A percentile compares a stretch with the other conserved stretches of the same genome.
phyloP scores from a whole-genome alignment of 2,329 filamentous ascomycete species.

The Fusarium sp. region DNA sequence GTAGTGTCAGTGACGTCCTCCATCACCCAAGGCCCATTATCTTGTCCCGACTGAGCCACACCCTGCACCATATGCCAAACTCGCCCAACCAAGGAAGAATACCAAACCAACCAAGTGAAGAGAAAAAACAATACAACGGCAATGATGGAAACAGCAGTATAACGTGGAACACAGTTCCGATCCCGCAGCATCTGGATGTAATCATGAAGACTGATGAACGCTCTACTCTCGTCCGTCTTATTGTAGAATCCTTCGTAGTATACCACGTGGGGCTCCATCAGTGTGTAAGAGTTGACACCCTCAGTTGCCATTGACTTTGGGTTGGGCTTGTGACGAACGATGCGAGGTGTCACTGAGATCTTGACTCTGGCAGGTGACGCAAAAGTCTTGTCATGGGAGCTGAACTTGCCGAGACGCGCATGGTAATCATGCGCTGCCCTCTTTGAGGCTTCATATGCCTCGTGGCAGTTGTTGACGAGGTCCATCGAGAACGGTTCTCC shows the following conservation, averaged over 20 bases:
- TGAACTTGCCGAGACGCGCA: neutral
- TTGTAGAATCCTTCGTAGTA: slow-evolving; percentile 47
- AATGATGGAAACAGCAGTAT: slow-evolving; percentile 29
- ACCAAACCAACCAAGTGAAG: slow-evolving; percentile 2
- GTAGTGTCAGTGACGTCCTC: neutral
- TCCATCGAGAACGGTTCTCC: slow-evolving; percentile 43
- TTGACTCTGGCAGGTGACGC: slow-evolving; percentile 47
- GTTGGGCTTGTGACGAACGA: slow-evolving; percentile 40
- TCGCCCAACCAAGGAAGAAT: slow-evolving; percentile 13
- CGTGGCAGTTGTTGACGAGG: slow-evolving; percentile 40
- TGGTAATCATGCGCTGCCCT: slow-evolving; percentile 14
- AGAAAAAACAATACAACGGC: neutral
- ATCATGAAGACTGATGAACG: slow-evolving; percentile 34
- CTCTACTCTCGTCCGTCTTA: slow-evolving; percentile 38
- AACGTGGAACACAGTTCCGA: slow-evolving; percentile 21
- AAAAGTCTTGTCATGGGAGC: neutral
- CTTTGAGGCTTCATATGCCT: slow-evolving; percentile 33
- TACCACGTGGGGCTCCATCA: slow-evolving; percentile 46
- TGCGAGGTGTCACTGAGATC: slow-evolving; percentile 47
- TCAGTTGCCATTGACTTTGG: slow-evolving; percentile 1
- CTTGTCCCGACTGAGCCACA: neutral
- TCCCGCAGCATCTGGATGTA: slow-evolving; percentile 38
- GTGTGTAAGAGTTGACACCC: slow-evolving; percentile 36
- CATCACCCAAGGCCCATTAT: neutral
- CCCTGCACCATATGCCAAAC: slow-evolving; percentile 9